Base-by-base conservation (phyloP, 2,329 filamentous ascomycete species). In the Aspergillus ruber region DNA sequence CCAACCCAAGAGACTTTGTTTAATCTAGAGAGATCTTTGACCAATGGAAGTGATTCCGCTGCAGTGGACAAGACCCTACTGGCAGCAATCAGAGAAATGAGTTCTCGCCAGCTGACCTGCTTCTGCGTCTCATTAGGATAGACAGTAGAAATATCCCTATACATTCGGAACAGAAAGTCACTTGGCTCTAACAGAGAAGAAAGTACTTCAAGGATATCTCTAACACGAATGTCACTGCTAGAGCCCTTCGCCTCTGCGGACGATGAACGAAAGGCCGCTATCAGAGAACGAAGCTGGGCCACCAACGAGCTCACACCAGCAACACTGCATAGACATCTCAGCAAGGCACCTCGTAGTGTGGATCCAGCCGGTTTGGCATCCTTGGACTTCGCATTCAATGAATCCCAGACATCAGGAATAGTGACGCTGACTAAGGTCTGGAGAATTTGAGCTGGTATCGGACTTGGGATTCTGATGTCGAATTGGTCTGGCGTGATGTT, bases 381-480 rank as follows among this genome's bases (percentile, higher is more conserved):
- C 50, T 58, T 47, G 23, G 41, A 47, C 42, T 48, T 53, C 35
- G 57, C 50, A 33, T 74, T 69, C 13, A 91, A 61, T 7, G 81
- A 59, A 3, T 74, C 63, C 91, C 93, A 97, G 67, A 91, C 95
- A 61, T 90, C 87, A 1, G 88, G 86, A 6, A 89, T 73, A 21
- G 86, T 90, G 27, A 83, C 80, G 13, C 79, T 83, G 49, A 94
- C 82, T 32, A 98, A 71, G 3, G 81, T 72, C 60, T 90, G 84
- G 45, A 91, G 74, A 27, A 96, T 80, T 57, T 90, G 86, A 17
- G 88, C 83, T 48, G 83, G 80, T 51, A 81, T 71, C 1, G 90
- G 83, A 27, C 79, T 79, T 3, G 88, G 84, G 2, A 73, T 66
- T 40, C 75, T 73, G 43, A 91, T 76, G 55, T 79, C 78, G 60